Conservation (phyloP, 139 green algal genomes). For the Trebouxia sp. region DNA sequence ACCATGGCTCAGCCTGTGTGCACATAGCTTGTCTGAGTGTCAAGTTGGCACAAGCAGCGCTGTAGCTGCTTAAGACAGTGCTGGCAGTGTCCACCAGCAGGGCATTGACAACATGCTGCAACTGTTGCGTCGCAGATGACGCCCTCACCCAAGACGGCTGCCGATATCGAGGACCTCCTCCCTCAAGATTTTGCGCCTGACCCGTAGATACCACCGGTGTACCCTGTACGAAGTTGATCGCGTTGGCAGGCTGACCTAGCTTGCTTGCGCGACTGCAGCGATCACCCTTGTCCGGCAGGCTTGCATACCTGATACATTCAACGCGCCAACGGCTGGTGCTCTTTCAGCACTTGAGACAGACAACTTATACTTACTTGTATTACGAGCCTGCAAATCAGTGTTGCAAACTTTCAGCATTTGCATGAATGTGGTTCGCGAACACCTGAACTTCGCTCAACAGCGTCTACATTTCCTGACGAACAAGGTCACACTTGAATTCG, state of each 20-base stretch:
- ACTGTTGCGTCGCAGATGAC: no score
- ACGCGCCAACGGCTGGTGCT: not conserved
- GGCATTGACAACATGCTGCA: no score
- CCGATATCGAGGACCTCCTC: not conserved
- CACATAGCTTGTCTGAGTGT: not conserved
- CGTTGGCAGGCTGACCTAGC: not conserved
- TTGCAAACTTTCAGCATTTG: no score
- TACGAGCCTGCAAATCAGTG: no score
- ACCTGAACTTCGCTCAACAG: no score
- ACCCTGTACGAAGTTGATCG: constrained; percentile 6
- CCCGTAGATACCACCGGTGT: not conserved
- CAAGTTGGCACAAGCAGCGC: not conserved
- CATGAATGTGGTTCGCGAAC: no score
- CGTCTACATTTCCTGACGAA: no score
- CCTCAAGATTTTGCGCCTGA: not conserved
- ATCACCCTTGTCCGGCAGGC: not conserved
- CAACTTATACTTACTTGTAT: no score
- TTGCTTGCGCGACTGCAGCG: not conserved
- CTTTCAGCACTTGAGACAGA: no score
- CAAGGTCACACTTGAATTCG: no score
- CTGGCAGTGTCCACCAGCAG: no score
- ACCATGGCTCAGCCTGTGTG: constrained; percentile 10
- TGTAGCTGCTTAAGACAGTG: no score
- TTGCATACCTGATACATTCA: constrained; percentile 18
- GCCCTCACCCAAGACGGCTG: constrained; percentile 7